A percentile compares a stretch with the other conserved stretches of the same genome.
Evolutionary conservation across 2,329 filamentous ascomycete species (phyloP).

Genomic region (Scortechinia acanthostroma): DNA sequence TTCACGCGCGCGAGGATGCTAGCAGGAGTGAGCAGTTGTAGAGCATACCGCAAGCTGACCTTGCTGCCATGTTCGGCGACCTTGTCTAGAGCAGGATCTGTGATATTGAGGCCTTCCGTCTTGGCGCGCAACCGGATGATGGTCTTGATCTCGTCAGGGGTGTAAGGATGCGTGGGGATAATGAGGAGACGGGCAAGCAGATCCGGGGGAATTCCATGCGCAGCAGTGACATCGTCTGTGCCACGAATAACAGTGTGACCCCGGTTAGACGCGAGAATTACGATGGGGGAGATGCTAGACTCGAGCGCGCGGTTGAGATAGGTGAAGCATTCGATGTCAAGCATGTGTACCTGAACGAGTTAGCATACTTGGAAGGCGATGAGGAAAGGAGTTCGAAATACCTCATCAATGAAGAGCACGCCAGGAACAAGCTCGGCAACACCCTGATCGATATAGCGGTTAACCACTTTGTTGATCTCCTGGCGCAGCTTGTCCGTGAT

Average conservation of each 20-base stretch:
- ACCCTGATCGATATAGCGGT: slow-evolving; percentile 96
- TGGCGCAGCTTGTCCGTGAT: slow-evolving; percentile 93
- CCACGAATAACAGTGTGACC: slow-evolving; percentile 89
- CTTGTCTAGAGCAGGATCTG: slow-evolving; percentile 77
- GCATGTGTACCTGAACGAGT: slow-evolving; percentile 79
- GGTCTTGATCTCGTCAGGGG: slow-evolving; percentile 79
- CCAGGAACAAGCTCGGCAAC: slow-evolving; percentile 96
- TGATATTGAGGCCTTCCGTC: slow-evolving; percentile 74
- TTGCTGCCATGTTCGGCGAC: slow-evolving; percentile 80
- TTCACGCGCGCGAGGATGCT: slow-evolving; percentile 84
- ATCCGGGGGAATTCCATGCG: slow-evolving; percentile 89
- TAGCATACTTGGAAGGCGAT: not conserved
- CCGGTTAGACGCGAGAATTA: slow-evolving; percentile 93
- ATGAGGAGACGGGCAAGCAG: slow-evolving; percentile 91
- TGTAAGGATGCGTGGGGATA: slow-evolving; percentile 87
- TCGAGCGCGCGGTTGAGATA: slow-evolving; percentile 98
- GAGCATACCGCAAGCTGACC: slow-evolving; percentile 84
- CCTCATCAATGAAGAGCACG: slow-evolving; percentile 97
- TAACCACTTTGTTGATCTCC: slow-evolving; percentile 99
- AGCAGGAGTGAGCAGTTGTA: slow-evolving; percentile 83
- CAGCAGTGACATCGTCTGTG: slow-evolving; percentile 72
- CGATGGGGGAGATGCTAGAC: slow-evolving; percentile 87
- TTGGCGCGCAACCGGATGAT: slow-evolving; percentile 81
- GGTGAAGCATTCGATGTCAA: slow-evolving; percentile 97
- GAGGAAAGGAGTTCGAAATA: slow-evolving; percentile 28